Evolutionary conservation across 2,329 filamentous ascomycete species (phyloP).

Genomic region (Claviceps sp.): DNA sequence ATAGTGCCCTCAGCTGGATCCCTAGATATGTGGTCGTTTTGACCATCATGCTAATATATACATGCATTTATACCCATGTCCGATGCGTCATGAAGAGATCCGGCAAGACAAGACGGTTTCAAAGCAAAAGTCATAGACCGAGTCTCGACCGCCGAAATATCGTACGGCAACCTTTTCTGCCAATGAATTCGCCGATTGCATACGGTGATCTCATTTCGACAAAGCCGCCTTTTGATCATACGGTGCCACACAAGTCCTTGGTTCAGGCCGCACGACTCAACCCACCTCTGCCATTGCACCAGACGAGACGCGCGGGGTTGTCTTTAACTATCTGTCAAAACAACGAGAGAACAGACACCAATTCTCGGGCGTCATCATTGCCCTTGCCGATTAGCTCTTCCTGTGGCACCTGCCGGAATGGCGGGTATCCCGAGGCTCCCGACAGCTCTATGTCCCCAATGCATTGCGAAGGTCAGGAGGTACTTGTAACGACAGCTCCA

Average conservation of each 20-base stretch:
- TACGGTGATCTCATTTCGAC: constrained; percentile 21
- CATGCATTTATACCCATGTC: constrained; percentile 59
- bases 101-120: constrained; percentile 10
- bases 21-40: constrained; percentile 58
- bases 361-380: too few species aligned
- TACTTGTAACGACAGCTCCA: neutral
- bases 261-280: neutral
- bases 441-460: neutral
- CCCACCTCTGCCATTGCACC: neutral
- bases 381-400: too few species aligned
- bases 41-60: constrained; percentile 50
- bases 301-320: neutral
- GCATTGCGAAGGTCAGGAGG: too few species aligned
- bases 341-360: neutral
- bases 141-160: constrained; percentile 5
- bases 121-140: neutral
- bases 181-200: constrained; percentile 17
- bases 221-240: constrained; percentile 9
- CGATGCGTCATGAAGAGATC: constrained; percentile 29
- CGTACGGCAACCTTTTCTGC: constrained; percentile 8
- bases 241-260: constrained; percentile 7
- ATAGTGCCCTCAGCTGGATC: constrained; percentile 56
- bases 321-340: neutral
- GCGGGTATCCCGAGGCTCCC: neutral
- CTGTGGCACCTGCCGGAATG: neutral